These are phyloP conservation scores for Pichia sp. DNA, from an alignment of 1,139 yeast species.

Conservation along the genomic window DNA sequence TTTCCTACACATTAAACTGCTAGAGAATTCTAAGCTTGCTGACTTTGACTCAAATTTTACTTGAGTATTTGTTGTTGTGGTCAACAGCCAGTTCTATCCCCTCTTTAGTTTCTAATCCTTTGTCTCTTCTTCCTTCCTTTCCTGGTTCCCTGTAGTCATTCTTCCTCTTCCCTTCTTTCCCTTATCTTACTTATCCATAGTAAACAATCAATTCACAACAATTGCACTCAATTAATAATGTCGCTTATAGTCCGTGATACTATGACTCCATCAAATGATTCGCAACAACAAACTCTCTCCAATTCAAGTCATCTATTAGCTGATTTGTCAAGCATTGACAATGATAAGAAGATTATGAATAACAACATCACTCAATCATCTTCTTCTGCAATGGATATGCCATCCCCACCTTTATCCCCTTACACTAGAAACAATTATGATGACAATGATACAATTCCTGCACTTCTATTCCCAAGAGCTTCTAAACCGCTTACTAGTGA, in stretches of 20 bases:
- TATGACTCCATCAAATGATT: conserved; percentile 17
- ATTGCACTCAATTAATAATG: conserved; percentile 11
- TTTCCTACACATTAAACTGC: too few relatives aligned
- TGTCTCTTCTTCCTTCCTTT: background rate
- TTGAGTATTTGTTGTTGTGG: too few relatives aligned
- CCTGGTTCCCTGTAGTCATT: background rate
- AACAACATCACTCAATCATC: background rate
- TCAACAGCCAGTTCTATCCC: too few relatives aligned
- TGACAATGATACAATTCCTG: conserved; percentile 28
- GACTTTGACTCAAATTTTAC: too few relatives aligned
- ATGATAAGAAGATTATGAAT: too few relatives aligned
- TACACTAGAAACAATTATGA: conserved; percentile 38
- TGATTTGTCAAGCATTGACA: too few relatives aligned
- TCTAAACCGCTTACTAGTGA: conserved; percentile 20
- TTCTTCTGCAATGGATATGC: conserved; percentile 34
- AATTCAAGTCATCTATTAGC: too few relatives aligned
- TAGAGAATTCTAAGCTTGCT: too few relatives aligned
- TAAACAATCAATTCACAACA: conserved; percentile 11
- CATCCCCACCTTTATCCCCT: conserved; percentile 71
- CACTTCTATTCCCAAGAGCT: conserved; percentile 28
- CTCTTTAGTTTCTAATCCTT: background rate
- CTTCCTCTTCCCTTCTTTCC: background rate
- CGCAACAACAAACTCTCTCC: background rate
- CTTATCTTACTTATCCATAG: too few relatives aligned
- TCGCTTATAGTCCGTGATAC: conserved; percentile 13